Percentiles rank a stretch among this genome's conserved stretches.
phyloP scores from a whole-genome alignment of 1,284 basidiomycete genomes.

The Mycosarcoma mackinlayi region DNA sequence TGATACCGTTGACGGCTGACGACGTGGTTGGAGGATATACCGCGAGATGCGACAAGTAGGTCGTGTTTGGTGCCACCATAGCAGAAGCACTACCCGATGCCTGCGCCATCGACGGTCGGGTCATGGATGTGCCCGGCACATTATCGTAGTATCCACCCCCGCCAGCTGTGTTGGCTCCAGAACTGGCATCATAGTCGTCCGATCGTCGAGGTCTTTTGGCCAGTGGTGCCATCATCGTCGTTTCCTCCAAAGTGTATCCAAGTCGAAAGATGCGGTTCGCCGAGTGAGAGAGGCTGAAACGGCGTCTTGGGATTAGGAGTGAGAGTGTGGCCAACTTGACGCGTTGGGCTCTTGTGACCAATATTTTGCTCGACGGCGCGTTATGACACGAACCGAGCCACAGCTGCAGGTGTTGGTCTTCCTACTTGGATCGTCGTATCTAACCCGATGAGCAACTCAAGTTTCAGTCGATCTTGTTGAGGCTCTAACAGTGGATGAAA shows the following conservation, averaged over 20 bases:
- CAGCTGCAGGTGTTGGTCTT: constrained; percentile 21
- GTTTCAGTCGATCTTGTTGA: too few relatives aligned
- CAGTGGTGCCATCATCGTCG: constrained; percentile 12
- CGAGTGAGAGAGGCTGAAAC: too few relatives aligned
- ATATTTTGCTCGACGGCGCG: neutral
- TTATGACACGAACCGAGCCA: too few relatives aligned
- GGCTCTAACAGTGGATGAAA: too few relatives aligned
- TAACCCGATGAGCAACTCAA: too few relatives aligned
- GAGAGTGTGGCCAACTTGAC: neutral
- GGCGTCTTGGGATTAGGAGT: too few relatives aligned
- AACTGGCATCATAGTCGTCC: constrained; percentile 16
- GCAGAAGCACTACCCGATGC: neutral
- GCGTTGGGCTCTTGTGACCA: neutral
- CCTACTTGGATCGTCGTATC: too few relatives aligned
- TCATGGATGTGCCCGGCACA: constrained; percentile 26
- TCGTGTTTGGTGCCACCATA: neutral
- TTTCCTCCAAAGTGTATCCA: too few relatives aligned
- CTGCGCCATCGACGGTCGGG: constrained; percentile 7
- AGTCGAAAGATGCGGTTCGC: neutral
- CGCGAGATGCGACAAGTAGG: neutral
- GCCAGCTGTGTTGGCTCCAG: neutral
- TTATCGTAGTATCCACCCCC: constrained; percentile 24
- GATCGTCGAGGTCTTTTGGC: constrained; percentile 30
- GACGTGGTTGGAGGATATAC: constrained; percentile 7
- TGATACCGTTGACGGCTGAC: constrained; percentile 9